A percentile compares a stretch with the other conserved stretches of the same genome.
Evolutionary conservation across 2,329 filamentous ascomycete species (phyloP).

Genomic region (Emydomyces testavorans): DNA sequence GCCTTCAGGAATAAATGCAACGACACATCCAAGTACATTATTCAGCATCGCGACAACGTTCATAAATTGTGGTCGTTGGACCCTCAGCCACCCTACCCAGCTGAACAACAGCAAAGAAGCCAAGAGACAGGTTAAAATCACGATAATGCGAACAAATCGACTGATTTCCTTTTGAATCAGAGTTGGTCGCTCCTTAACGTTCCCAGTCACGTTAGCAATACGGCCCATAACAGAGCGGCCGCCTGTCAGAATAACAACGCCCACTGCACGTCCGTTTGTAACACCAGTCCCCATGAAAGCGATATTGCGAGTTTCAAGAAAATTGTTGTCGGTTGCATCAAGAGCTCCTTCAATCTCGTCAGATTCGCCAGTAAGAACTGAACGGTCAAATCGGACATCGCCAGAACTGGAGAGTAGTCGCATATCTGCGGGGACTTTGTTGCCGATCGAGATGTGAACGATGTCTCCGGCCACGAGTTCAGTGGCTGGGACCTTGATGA

Average conservation of each 20-base stretch:
- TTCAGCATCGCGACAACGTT: constrained; percentile 61
- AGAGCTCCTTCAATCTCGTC: constrained; percentile 53
- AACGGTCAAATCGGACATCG: constrained; percentile 62
- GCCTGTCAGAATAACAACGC: constrained; percentile 60
- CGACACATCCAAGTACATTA: constrained; percentile 58
- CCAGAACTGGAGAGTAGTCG: constrained; percentile 58
- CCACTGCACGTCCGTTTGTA: constrained; percentile 55
- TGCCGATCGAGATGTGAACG: constrained; percentile 56
- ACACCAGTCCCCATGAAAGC: constrained; percentile 69
- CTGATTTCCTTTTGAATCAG: constrained; percentile 61
- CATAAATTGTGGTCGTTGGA: constrained; percentile 57
- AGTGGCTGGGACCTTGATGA: constrained; percentile 42
- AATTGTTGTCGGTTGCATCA: constrained; percentile 58
- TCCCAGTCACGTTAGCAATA: constrained; percentile 60
- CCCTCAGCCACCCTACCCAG: constrained; percentile 57
- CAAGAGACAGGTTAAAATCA: constrained; percentile 54
- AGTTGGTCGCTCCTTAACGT: constrained; percentile 57
- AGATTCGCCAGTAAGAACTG: constrained; percentile 63
- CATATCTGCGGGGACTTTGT: constrained; percentile 65
- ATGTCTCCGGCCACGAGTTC: constrained; percentile 67
- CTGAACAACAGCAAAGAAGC: constrained; percentile 41
- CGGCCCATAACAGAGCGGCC: constrained; percentile 64
- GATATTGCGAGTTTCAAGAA: constrained; percentile 66
- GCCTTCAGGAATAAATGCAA: constrained; percentile 70
- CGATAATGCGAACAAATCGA: constrained; percentile 61